Evolutionary conservation across 176 grass and related monocot species (phyloP).

Genomic region (Juncus inflexus): DNA sequence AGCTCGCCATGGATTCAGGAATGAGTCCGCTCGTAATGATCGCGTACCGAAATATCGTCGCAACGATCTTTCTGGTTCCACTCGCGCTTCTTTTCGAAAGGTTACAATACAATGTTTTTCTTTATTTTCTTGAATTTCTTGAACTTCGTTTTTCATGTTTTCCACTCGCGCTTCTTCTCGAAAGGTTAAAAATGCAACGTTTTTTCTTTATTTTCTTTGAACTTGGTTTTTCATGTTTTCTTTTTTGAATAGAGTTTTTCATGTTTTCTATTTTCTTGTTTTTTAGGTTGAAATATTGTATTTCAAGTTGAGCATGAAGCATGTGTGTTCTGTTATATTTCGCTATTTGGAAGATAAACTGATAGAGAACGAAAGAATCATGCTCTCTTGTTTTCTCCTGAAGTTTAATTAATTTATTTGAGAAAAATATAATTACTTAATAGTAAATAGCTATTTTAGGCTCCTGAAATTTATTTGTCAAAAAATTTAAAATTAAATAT

Average conservation of each 20-base stretch:
- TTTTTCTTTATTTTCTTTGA: not conserved
- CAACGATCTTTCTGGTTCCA: constrained; percentile 60
- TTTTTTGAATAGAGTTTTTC: not conserved
- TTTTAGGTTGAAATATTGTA: not conserved
- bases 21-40: constrained; percentile 93
- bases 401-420: constrained; percentile 6
- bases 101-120: constrained; percentile 21
- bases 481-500: too few relatives aligned
- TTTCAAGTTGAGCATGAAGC: not conserved
- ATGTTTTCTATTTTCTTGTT: not conserved
- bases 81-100: constrained; percentile 56
- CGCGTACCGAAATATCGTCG: constrained; percentile 86
- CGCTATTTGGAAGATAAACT: not conserved
- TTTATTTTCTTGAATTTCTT: constrained; percentile 1
- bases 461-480: too few relatives aligned
- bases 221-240: not conserved
- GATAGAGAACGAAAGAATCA: constrained; percentile 3
- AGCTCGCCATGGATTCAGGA: constrained; percentile 81
- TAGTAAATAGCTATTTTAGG: too few relatives aligned
- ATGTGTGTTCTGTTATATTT: constrained; percentile 22
- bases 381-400: not conserved
- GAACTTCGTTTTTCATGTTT: not conserved
- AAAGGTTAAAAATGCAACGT: constrained; percentile 35
- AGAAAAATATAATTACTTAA: not conserved
- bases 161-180: constrained; percentile 51